Conservation (phyloP, 2,329 filamentous ascomycete species). For the Clarireedia hainanense region DNA sequence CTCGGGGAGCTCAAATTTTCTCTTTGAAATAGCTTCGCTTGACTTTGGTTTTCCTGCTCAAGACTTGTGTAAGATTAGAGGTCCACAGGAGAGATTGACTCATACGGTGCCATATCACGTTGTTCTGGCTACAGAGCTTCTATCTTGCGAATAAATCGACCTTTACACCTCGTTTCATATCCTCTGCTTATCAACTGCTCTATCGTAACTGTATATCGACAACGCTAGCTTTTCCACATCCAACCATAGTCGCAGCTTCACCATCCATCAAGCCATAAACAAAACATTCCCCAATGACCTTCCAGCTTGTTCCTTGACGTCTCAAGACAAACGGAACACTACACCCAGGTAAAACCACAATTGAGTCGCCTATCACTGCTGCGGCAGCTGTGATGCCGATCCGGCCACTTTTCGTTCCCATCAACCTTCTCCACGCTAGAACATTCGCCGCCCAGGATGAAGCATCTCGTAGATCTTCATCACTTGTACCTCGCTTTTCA, state of each 20-base stretch:
- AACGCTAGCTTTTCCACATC: neutral
- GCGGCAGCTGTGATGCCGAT: neutral
- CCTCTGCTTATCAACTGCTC: neutral
- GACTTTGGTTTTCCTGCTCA: too few relatives aligned
- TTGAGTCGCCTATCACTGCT: neutral
- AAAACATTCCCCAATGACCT: constrained; percentile 12
- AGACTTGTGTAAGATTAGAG: too few relatives aligned
- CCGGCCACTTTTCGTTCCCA: neutral
- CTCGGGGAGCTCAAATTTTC: too few relatives aligned
- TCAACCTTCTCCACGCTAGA: constrained; percentile 4
- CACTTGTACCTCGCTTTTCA: neutral
- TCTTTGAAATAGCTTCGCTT: too few relatives aligned
- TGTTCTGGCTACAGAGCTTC: too few relatives aligned
- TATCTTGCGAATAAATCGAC: too few relatives aligned
- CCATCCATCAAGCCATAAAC: constrained; percentile 16
- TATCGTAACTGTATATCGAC: neutral
- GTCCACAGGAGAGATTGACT: too few relatives aligned
- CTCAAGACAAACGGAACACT: constrained; percentile 6
- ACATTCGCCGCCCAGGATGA: constrained; percentile 6
- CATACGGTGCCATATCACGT: too few relatives aligned
- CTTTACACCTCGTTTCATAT: too few relatives aligned
- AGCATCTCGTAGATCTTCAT: neutral
- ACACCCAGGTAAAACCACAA: neutral
- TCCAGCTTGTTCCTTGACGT: neutral
- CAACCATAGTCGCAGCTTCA: constrained; percentile 3